Conservation (phyloP, 2,329 filamentous ascomycete genomes). For the Volutella citrinella region DNA sequence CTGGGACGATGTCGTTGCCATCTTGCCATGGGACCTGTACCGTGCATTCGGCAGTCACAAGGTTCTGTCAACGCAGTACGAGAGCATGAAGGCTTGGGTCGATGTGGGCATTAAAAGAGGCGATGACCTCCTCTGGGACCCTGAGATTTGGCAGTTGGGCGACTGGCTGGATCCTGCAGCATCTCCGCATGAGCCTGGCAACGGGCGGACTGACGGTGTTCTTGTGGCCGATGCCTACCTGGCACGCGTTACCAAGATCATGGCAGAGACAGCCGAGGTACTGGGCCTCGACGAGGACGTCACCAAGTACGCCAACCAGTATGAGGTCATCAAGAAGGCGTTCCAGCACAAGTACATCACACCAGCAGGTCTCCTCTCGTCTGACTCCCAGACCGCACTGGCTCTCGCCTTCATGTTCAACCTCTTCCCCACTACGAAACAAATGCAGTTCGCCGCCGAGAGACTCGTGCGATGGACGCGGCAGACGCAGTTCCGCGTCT, state of each 20-base stretch:
- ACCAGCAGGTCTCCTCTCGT: constrained; percentile 14
- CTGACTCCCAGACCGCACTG: constrained; percentile 21
- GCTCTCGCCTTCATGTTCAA: constrained; percentile 21
- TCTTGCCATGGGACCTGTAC: constrained; percentile 43
- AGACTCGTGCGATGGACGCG: constrained; percentile 15
- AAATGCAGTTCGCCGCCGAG: constrained; percentile 7
- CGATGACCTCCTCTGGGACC: constrained; percentile 39
- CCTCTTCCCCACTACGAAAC: constrained; percentile 9
- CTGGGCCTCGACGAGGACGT: constrained; percentile 25
- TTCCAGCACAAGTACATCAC: constrained; percentile 21
- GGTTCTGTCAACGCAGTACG: constrained; percentile 36
- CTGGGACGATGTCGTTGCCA: too few species aligned
- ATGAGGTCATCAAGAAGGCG: constrained; percentile 1
- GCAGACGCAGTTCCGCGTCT: constrained; percentile 16
- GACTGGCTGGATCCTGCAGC: constrained; percentile 50
- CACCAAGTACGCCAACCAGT: constrained; percentile 9
- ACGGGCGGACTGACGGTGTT: constrained; percentile 36
- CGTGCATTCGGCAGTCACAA: constrained; percentile 34
- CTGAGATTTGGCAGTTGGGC: constrained; percentile 14
- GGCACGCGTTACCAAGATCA: constrained; percentile 38
- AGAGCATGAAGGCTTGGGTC: constrained; percentile 39
- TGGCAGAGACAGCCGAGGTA: constrained; percentile 31
- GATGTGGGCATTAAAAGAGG: constrained; percentile 30
- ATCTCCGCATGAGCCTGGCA: constrained; percentile 36
- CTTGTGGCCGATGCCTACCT: constrained; percentile 48